Percentiles rank a stretch among this genome's conserved stretches.
phyloP scores from a whole-genome alignment of 1,139 yeast genomes.

The Suhomyces anneliseae region DNA sequence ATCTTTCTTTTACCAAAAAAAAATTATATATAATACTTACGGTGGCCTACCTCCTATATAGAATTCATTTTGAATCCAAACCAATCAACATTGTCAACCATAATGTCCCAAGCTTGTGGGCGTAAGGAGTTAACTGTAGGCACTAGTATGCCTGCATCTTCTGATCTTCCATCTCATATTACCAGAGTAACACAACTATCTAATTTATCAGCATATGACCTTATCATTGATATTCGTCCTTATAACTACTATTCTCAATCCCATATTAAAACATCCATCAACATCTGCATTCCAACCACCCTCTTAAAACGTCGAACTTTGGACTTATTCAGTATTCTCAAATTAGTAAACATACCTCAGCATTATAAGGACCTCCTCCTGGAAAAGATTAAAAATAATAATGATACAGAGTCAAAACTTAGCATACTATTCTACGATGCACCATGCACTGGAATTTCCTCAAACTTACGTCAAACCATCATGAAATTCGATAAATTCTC shows the following conservation, averaged over 20 bases:
- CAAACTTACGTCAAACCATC: constrained; percentile 42
- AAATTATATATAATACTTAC: background rate
- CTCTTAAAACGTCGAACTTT: constrained; percentile 38
- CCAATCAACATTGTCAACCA: background rate
- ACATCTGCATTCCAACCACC: constrained; percentile 45
- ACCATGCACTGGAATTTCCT: constrained; percentile 30
- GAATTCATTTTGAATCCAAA: too few relatives aligned
- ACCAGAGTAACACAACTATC: constrained; percentile 8
- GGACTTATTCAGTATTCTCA: constrained; percentile 30
- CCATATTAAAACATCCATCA: constrained; percentile 31
- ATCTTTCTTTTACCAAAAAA: too few relatives aligned
- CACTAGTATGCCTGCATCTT: background rate
- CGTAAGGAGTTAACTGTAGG: background rate
- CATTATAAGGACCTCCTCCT: constrained; percentile 19
- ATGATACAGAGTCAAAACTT: constrained; percentile 10
- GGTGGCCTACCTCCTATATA: too few relatives aligned
- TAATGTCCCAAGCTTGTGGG: background rate
- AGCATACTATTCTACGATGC: constrained; percentile 55
- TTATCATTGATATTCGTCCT: constrained; percentile 41
- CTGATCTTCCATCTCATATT: constrained; percentile 9
- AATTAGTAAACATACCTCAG: constrained; percentile 27
- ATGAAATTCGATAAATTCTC: constrained; percentile 34
- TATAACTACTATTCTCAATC: constrained; percentile 33
- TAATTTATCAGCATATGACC: constrained; percentile 11
- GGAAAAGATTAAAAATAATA: constrained; percentile 8